A percentile compares a stretch with the other conserved stretches of the same genome.
Evolutionary conservation across 2,329 filamentous ascomycete genomes (phyloP).

Genomic region (Pestalotiopsis sp.): DNA sequence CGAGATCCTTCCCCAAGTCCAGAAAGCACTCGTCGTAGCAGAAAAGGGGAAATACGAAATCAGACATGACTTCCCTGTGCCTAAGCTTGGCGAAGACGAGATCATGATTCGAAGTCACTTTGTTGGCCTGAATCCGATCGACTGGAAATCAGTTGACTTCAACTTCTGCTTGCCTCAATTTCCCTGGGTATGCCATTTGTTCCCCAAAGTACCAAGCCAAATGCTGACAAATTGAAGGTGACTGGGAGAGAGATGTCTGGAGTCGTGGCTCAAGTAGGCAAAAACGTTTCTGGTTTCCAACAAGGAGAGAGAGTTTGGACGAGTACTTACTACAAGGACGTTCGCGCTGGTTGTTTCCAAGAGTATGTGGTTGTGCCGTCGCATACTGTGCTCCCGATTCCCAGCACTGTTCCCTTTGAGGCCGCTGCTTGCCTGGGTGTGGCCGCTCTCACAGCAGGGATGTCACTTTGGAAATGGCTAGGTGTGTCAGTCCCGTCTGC

Average conservation of each 20-base stretch:
- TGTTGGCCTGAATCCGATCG: slow-evolving; percentile 42
- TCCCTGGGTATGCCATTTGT: slow-evolving; percentile 27
- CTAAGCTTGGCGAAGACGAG: slow-evolving; percentile 31
- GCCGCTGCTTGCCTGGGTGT: slow-evolving; percentile 41
- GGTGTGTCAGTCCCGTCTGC: slow-evolving; percentile 29
- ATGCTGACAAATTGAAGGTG: slow-evolving; percentile 14
- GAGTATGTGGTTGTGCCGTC: slow-evolving; percentile 41
- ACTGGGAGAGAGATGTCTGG: slow-evolving; percentile 36
- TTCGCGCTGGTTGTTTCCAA: slow-evolving; percentile 44
- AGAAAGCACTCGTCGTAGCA: slow-evolving; percentile 30
- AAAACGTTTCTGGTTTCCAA: slow-evolving; percentile 24
- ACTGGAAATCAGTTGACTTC: slow-evolving; percentile 44
- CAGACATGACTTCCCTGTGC: slow-evolving; percentile 26
- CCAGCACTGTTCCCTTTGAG: slow-evolving; percentile 33
- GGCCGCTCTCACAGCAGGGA: slow-evolving; percentile 41
- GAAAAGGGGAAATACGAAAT: slow-evolving; percentile 30
- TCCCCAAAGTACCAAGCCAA: not conserved
- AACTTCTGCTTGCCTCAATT: slow-evolving; percentile 43
- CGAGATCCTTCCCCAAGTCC: slow-evolving; percentile 19
- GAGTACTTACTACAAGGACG: slow-evolving; percentile 44
- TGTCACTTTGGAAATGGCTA: slow-evolving; percentile 45
- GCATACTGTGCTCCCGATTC: slow-evolving; percentile 43
- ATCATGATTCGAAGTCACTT: slow-evolving; percentile 36
- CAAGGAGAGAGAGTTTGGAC: slow-evolving; percentile 35
- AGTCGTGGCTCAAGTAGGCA: slow-evolving; percentile 29